Percentiles rank a stretch among this genome's conserved stretches.
These are phyloP conservation scores for Gremmenia infestans DNA, from an alignment of 2,329 filamentous ascomycete species.

Conservation along the genomic window DNA sequence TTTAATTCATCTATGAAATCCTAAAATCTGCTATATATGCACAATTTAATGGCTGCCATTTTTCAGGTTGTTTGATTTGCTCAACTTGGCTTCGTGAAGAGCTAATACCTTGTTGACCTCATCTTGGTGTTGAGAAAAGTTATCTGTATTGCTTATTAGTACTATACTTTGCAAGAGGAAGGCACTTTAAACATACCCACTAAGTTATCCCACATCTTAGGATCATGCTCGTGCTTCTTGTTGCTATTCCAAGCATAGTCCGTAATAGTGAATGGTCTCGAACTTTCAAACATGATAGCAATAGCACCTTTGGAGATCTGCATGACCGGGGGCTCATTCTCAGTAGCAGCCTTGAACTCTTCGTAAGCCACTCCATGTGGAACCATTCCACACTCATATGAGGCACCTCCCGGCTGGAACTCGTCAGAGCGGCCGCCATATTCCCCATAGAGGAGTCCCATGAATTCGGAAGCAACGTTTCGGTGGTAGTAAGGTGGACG, in stretches of 20 bases:
- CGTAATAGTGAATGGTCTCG: constrained; percentile 50
- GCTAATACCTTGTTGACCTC: too few species aligned
- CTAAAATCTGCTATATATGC: too few species aligned
- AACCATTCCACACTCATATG: constrained; percentile 37
- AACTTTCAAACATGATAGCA: constrained; percentile 48
- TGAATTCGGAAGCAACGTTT: constrained; percentile 46
- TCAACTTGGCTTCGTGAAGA: too few species aligned
- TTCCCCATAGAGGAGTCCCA: constrained; percentile 42
- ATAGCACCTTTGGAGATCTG: constrained; percentile 43
- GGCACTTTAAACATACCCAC: constrained; percentile 42
- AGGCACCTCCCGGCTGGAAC: constrained; percentile 46
- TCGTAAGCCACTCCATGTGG: constrained; percentile 46
- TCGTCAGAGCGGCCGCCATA: constrained; percentile 59
- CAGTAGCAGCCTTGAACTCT: constrained; percentile 43
- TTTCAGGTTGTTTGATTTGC: too few species aligned
- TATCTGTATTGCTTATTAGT: too few species aligned
- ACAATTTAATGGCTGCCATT: too few species aligned
- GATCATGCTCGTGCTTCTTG: constrained; percentile 41
- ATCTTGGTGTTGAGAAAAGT: too few species aligned
- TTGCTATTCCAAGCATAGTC: constrained; percentile 45
- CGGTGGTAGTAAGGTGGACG: constrained; percentile 55
- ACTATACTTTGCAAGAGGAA: too few species aligned
- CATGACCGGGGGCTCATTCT: constrained; percentile 40
- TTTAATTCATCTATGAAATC: too few species aligned
- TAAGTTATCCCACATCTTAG: constrained; percentile 49